phyloP scores from a whole-genome alignment of 495 filamentous ascomycete species.

The Neurospora tetraspora region DNA sequence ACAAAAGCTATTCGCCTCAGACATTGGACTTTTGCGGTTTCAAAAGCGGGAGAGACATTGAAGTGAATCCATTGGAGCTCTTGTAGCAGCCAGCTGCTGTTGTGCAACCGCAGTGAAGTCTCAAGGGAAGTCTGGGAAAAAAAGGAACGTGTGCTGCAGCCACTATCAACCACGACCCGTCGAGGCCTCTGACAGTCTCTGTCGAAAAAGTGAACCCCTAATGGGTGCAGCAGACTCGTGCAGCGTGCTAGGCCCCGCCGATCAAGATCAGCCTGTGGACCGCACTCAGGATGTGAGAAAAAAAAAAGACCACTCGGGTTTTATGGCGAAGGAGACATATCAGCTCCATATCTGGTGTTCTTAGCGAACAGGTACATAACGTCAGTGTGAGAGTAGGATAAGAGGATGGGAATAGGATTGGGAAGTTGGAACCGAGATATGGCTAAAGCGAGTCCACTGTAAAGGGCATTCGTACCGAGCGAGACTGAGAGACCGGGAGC shows the following conservation, averaged over 20 bases:
- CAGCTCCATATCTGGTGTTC: not conserved
- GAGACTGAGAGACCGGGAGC: not conserved
- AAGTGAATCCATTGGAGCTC: not conserved
- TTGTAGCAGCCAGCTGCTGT: not conserved
- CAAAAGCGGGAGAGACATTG: not conserved
- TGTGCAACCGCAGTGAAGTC: not conserved
- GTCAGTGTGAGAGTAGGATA: not conserved
- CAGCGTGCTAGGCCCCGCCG: not conserved
- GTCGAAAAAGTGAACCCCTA: not conserved
- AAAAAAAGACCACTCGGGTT: not conserved
- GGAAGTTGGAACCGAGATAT: not conserved
- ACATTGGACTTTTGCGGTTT: not conserved
- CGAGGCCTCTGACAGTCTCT: not conserved
- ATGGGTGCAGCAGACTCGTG: not conserved
- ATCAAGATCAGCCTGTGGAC: not conserved
- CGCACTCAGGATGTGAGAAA: not conserved
- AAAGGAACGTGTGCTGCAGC: not conserved
- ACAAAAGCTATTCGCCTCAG: not conserved
- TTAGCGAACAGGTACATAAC: not conserved
- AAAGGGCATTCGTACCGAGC: not conserved
- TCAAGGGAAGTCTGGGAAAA: not conserved
- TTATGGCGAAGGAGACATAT: not conserved
- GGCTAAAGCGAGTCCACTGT: not conserved
- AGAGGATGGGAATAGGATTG: not conserved
- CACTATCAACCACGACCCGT: not conserved